phyloP scores from a whole-genome alignment of 768 basidiomycete genomes.

The Mycena capillaripes region DNA sequence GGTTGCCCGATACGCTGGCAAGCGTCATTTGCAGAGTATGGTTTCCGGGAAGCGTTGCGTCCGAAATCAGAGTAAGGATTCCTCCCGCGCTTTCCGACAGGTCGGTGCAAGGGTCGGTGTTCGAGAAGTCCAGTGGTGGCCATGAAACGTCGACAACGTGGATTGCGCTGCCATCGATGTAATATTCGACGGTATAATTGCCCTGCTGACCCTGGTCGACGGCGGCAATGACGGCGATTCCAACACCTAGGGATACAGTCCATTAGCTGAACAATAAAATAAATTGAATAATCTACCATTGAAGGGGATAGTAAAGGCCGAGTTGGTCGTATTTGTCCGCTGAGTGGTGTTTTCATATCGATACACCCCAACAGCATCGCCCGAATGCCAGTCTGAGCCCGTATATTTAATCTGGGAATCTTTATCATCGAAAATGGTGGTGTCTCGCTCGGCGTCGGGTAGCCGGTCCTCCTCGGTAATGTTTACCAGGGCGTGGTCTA shows the following conservation, averaged over 20 bases:
- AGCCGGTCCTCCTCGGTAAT: neutral
- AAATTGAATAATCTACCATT: neutral
- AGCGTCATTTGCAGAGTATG: neutral
- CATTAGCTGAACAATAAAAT: neutral
- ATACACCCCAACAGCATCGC: neutral
- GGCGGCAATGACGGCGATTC: neutral
- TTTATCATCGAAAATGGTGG: neutral
- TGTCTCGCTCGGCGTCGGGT: neutral
- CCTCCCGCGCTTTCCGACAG: conserved; percentile 5
- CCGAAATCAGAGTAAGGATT: neutral
- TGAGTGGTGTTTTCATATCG: conserved; percentile 1
- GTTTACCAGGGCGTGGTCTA: conserved; percentile 2
- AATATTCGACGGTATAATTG: conserved; percentile 15
- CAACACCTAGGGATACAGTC: neutral
- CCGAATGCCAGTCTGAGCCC: neutral
- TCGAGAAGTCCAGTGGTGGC: neutral
- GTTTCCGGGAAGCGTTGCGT: conserved; percentile 10
- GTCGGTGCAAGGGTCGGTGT: no score
- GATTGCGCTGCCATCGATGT: conserved; percentile 2
- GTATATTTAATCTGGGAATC: conserved; percentile 2
- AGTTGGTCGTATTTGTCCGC: conserved; percentile 1
- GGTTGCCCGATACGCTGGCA: neutral
- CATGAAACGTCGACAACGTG: conserved; percentile 10
- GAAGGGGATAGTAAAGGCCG: neutral
- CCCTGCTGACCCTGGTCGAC: neutral